These are phyloP conservation scores for Castanospermum australe DNA, from an alignment of 306 rosid genomes.

Conservation along the genomic window DNA sequence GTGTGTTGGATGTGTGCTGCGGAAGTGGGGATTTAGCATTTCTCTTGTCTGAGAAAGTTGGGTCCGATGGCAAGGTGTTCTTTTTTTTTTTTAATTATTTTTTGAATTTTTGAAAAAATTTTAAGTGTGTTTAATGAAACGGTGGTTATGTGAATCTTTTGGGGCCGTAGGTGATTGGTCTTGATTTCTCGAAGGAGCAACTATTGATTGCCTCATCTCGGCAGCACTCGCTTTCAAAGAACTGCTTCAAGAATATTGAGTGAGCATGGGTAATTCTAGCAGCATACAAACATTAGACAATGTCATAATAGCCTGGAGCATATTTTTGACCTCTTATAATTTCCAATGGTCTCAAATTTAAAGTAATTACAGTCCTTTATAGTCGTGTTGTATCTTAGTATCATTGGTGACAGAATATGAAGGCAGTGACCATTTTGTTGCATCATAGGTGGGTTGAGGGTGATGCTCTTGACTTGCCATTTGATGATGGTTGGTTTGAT, in stretches of 20 bases:
- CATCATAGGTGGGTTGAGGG: constrained; percentile 84
- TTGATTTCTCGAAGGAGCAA: constrained; percentile 62
- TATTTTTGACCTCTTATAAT: not conserved
- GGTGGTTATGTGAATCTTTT: not conserved
- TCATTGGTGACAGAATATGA: not conserved
- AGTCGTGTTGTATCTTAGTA: constrained; percentile 6
- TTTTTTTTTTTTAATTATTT: not conserved
- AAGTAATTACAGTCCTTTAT: not conserved
- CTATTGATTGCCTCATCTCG: constrained; percentile 62
- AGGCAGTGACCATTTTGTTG: constrained; percentile 24
- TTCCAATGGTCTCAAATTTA: not conserved
- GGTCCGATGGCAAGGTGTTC: constrained; percentile 58
- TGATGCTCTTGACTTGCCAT: constrained; percentile 90
- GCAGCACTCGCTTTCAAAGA: constrained; percentile 34
- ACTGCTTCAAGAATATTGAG: constrained; percentile 70
- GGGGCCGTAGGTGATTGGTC: constrained; percentile 67
- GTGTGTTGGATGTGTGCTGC: constrained; percentile 88
- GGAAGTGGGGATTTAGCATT: constrained; percentile 93
- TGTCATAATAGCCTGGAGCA: not conserved
- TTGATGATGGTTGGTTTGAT: constrained; percentile 67
- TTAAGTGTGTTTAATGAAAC: not conserved
- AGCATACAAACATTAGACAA: constrained; percentile 10
- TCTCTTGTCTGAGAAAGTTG: constrained; percentile 75
- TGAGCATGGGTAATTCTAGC: constrained; percentile 48
- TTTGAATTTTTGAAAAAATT: not conserved